phyloP scores from a whole-genome alignment of 176 grass and related monocot species.

The Triticum urartu region DNA sequence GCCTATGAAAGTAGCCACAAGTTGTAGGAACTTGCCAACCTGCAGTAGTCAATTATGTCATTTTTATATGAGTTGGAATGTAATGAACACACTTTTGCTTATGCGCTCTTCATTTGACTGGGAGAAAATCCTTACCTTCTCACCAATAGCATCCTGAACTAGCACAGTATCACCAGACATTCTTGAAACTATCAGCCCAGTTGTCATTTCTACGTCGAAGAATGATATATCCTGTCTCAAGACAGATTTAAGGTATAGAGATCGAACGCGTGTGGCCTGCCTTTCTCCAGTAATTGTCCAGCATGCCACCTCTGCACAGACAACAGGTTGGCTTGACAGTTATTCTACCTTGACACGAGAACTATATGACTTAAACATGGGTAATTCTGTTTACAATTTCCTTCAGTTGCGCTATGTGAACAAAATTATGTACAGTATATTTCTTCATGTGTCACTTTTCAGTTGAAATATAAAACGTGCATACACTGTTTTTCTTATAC shows the following conservation, averaged over 20 bases:
- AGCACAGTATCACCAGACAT: conserved; percentile 67
- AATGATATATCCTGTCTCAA: conserved; percentile 75
- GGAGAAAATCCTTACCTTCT: conserved; percentile 49
- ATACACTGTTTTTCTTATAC: background rate
- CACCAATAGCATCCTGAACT: conserved; percentile 77
- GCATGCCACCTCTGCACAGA: conserved; percentile 67
- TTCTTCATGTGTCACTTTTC: background rate
- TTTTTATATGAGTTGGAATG: background rate
- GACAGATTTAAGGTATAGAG: conserved; percentile 71
- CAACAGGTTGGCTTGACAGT: background rate
- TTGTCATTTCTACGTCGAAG: conserved; percentile 74
- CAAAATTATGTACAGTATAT: background rate
- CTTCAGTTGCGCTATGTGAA: background rate
- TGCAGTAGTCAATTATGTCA: conserved; percentile 19
- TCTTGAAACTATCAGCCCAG: conserved; percentile 48
- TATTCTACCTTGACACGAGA: background rate
- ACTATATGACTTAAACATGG: background rate
- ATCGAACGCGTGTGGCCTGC: conserved; percentile 60
- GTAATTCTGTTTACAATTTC: background rate
- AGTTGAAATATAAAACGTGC: background rate
- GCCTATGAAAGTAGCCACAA: conserved; percentile 69
- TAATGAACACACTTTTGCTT: background rate
- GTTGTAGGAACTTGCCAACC: conserved; percentile 84
- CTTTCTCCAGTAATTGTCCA: conserved; percentile 84
- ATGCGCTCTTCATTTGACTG: background rate